Evolutionary conservation across 2,329 filamentous ascomycete genomes (phyloP).

Genomic region (Acrocalymma vagum): DNA sequence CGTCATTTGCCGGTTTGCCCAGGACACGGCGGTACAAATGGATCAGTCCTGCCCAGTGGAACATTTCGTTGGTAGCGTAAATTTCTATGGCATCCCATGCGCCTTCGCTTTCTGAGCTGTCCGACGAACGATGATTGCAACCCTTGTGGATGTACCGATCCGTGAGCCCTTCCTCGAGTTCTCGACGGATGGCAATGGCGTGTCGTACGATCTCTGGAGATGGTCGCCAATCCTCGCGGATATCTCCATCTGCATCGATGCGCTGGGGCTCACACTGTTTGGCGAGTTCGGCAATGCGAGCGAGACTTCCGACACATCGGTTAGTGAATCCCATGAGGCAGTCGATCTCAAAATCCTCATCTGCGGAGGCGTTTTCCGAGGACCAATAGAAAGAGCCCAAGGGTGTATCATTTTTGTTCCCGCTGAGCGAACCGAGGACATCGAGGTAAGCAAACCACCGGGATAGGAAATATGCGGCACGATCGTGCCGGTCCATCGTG

Average conservation of each 20-base stretch:
- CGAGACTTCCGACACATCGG: constrained; percentile 73
- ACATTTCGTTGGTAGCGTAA: constrained; percentile 77
- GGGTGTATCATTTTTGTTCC: constrained; percentile 57
- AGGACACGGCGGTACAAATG: constrained; percentile 79
- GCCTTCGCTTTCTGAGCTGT: constrained; percentile 46
- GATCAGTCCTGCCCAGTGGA: constrained; percentile 80
- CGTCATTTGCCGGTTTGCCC: constrained; percentile 64
- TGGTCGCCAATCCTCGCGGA: constrained; percentile 67
- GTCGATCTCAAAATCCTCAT: constrained; percentile 75
- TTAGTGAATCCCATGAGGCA: constrained; percentile 83
- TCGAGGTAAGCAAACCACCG: constrained; percentile 88
- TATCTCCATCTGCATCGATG: constrained; percentile 62
- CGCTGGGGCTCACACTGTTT: constrained; percentile 73
- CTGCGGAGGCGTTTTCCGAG: constrained; percentile 56
- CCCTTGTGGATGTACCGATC: constrained; percentile 48
- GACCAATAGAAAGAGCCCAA: constrained; percentile 54
- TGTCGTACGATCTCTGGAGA: constrained; percentile 60
- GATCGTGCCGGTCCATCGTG: constrained; percentile 57
- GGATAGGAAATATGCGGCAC: constrained; percentile 75
- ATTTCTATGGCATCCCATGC: constrained; percentile 70
- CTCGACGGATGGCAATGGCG: constrained; percentile 67
- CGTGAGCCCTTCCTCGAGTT: constrained; percentile 65
- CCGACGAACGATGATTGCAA: constrained; percentile 52
- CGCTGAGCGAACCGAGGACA: constrained; percentile 76
- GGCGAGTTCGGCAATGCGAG: constrained; percentile 75